A percentile compares a stretch with the other conserved stretches of the same genome.
phyloP scores from a whole-genome alignment of 306 rosid species.

The Morella rubra region DNA sequence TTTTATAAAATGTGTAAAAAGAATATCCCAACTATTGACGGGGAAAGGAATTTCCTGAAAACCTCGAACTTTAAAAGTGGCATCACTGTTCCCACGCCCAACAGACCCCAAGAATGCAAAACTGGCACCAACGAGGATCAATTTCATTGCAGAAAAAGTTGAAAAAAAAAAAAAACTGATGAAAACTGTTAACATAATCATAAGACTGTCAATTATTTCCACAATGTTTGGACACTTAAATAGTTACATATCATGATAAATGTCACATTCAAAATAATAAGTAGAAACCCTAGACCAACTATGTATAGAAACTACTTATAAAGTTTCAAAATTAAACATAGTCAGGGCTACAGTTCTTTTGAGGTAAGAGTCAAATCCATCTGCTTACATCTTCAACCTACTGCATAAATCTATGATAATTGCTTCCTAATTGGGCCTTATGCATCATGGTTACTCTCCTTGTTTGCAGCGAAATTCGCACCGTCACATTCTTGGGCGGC shows the following conservation, averaged over 20 bases:
- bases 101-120: too few species aligned
- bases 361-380: slow-evolving; percentile 24
- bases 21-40: too few species aligned
- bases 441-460: slow-evolving; percentile 24
- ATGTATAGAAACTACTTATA: slow-evolving; percentile 21
- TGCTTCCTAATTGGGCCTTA: slow-evolving; percentile 24
- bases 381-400: slow-evolving; percentile 37
- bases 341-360: slow-evolving; percentile 20
- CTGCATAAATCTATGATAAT: slow-evolving; percentile 32
- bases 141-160: background rate
- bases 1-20: too few species aligned
- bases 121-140: background rate
- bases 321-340: slow-evolving; percentile 24
- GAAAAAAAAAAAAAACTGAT: background rate
- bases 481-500: slow-evolving; percentile 49
- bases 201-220: slow-evolving; percentile 26
- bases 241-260: slow-evolving; percentile 27
- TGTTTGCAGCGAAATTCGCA: slow-evolving; percentile 45
- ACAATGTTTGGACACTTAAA: slow-evolving; percentile 17
- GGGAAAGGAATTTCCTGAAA: too few species aligned
- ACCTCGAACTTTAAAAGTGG: too few species aligned
- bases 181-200: background rate
- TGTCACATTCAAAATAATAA: slow-evolving; percentile 25
- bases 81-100: background rate
- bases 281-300: slow-evolving; percentile 30